Evolutionary conservation across 345 rosid species (phyloP).

Genomic region (Syzygium aqueum): DNA sequence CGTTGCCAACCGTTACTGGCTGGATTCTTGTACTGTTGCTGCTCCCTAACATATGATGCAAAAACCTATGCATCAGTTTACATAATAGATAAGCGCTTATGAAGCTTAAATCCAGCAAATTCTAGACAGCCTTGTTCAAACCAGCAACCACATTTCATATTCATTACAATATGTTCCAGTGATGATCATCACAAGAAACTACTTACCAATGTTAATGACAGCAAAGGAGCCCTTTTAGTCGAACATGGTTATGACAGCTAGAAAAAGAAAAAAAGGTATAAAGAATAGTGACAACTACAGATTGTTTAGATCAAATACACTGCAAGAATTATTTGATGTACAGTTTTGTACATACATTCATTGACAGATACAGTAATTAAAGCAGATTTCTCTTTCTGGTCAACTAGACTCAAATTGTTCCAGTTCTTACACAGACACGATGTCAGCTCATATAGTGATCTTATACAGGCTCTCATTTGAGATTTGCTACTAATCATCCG

Average conservation of each 20-base stretch:
- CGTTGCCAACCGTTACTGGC: conserved; percentile 46
- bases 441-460: neutral
- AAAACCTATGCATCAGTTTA: neutral
- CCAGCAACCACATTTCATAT: neutral
- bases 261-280: neutral
- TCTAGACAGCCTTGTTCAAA: neutral
- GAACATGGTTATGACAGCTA: neutral
- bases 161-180: neutral
- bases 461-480: neutral
- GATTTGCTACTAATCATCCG: neutral
- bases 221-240: neutral
- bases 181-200: neutral
- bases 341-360: neutral
- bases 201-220: neutral
- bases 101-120: neutral
- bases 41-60: conserved; percentile 41
- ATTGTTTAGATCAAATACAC: neutral
- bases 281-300: neutral
- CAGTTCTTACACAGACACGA: neutral
- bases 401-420: neutral
- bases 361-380: neutral
- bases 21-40: conserved; percentile 67
- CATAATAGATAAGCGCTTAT: neutral
- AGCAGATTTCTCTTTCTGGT: neutral
- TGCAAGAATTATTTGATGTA: neutral